phyloP scores from a whole-genome alignment of 2,329 filamentous ascomycete genomes.

The Reticulascus tulasneorum region DNA sequence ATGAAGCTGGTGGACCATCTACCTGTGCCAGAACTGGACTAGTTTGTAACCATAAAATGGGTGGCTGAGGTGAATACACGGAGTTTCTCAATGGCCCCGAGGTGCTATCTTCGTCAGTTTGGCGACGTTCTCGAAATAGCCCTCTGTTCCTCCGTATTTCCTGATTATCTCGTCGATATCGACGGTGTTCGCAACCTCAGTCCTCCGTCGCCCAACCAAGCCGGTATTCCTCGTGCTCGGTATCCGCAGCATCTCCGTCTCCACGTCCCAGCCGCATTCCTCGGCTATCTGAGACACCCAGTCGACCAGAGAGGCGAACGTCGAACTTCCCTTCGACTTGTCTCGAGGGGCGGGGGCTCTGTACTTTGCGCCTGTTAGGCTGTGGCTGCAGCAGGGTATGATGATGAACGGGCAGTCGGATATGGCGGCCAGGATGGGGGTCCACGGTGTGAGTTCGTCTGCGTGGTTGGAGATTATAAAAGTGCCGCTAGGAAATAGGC shows the following conservation, averaged over 20 bases:
- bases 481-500: conserved; percentile 66
- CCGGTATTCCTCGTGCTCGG: conserved; percentile 87
- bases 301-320: conserved; percentile 77
- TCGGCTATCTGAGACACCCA: conserved; percentile 69
- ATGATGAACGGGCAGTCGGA: conserved; percentile 80
- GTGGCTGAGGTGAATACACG: conserved; percentile 21
- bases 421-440: conserved; percentile 76
- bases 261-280: conserved; percentile 70
- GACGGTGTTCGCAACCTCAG: conserved; percentile 21
- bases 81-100: neutral
- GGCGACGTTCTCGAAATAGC: conserved; percentile 56
- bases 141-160: conserved; percentile 52
- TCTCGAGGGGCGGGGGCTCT: conserved; percentile 59
- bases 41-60: neutral
- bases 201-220: conserved; percentile 62
- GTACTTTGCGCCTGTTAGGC: conserved; percentile 70
- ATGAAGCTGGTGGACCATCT: conserved; percentile 74
- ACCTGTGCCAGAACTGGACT: conserved; percentile 65
- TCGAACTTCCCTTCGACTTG: conserved; percentile 54
- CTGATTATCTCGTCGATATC: conserved; percentile 41
- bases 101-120: conserved; percentile 60
- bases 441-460: conserved; percentile 95
- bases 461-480: conserved; percentile 98
- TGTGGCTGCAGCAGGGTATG: conserved; percentile 93
- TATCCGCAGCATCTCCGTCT: conserved; percentile 84